Base-by-base conservation (phyloP, 2,329 filamentous ascomycete genomes). In the Claviceps quebecensis region DNA sequence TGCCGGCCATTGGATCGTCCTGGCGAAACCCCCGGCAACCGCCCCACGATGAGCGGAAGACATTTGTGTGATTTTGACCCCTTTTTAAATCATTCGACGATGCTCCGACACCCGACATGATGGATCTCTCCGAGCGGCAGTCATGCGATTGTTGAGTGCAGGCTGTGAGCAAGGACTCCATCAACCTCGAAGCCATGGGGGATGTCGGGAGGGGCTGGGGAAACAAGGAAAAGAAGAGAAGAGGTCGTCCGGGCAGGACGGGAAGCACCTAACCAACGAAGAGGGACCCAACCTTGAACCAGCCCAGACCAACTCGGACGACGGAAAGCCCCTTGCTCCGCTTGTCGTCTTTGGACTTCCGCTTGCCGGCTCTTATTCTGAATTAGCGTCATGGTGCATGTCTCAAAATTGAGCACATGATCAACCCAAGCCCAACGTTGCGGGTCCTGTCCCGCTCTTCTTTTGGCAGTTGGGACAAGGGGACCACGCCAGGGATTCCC, bases 321-420 rank as follows among this genome's bases (percentile, higher is more conserved):
- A 7, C 41, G 41, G 13, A 5, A 44, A 23, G 41, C 41, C 16
- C 41, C 43, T 26, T 34, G n/a, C 34, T 19, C 29, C 22, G 34
- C 47, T 43, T 11, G 45, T 56, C 44, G 56, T 52, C 49, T 55
- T 56, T 61, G 62, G 59, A 62, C 60, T 66, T 65, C 60, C 59
- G 60, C 61, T 63, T 63, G 65, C 65, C 66, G 67, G 51, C 47
- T 39, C 22, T 65, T 34, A 26, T 45, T 45, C 14, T 34, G 34
- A 22, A 13, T 23, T 70, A 67, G 67, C 65, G 67, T 63, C 61
- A 59, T 52, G 58, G 58, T 61, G 61, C 60, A 60, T 64, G 67
- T 69, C 67, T 70, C 63, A 63, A 64, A 60, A 68, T 65, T 66
- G 68, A 63, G 65, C 70, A 73, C 70, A 72, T 73, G 70, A 72